Conservation (phyloP, 2,329 filamentous ascomycete species). For the Pseudopyricularia javanii region DNA sequence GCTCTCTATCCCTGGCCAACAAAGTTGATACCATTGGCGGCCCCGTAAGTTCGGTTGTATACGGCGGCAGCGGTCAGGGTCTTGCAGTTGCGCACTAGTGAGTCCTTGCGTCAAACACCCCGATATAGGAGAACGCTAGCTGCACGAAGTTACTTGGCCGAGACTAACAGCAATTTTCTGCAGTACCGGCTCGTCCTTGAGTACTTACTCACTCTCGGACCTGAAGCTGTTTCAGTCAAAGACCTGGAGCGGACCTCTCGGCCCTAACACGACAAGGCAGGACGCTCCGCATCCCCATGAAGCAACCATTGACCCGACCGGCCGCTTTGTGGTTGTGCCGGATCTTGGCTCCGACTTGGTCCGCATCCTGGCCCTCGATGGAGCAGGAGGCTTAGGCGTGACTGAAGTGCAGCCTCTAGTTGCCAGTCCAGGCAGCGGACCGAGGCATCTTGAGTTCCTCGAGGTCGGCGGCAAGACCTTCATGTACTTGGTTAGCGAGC, state of each 20-base stretch:
- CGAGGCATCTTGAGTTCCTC: conserved; percentile 51
- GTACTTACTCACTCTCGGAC: conserved; percentile 29
- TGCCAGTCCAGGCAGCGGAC: conserved; percentile 43
- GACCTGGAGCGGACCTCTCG: conserved; percentile 23
- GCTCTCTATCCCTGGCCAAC: conserved; percentile 24
- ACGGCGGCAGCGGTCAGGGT: conserved; percentile 25
- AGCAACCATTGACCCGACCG: conserved; percentile 52
- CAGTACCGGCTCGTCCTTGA: conserved; percentile 27
- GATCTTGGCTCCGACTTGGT: conserved; percentile 55
- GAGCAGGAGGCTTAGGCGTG: conserved; percentile 25
- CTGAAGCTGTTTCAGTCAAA: conserved; percentile 23
- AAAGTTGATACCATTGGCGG: conserved; percentile 21
- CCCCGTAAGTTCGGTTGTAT: conserved; percentile 30
- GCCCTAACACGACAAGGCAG: conserved; percentile 33
- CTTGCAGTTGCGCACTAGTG: conserved; percentile 33
- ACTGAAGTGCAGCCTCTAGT: conserved; percentile 26
- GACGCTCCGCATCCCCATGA: conserved; percentile 51
- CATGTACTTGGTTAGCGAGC: conserved; percentile 50
- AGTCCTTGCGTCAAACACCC: conserved; percentile 9
- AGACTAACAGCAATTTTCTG: neutral
- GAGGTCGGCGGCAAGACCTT: conserved; percentile 26
- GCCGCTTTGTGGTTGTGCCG: conserved; percentile 48
- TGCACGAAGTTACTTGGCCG: neutral
- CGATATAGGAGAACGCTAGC: neutral
- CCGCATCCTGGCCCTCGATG: conserved; percentile 40